phyloP scores from a whole-genome alignment of 257 asterid species.

The Scutellaria minor region DNA sequence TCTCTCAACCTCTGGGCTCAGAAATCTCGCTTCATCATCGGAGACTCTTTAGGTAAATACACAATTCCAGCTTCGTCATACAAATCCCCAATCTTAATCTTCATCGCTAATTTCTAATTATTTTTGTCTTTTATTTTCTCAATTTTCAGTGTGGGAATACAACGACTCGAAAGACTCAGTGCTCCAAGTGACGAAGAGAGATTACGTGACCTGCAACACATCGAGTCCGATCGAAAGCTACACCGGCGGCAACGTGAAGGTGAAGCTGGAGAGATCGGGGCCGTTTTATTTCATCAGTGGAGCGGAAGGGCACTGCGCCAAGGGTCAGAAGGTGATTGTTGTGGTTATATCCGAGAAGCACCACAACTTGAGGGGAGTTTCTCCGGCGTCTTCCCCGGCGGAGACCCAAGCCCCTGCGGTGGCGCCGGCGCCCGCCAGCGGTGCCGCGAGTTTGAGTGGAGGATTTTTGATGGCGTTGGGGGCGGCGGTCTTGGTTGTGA shows the following conservation, averaged over 20 bases:
- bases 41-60: slow-evolving; percentile 69
- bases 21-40: slow-evolving; percentile 63
- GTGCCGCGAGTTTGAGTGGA: slow-evolving; percentile 41
- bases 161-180: slow-evolving; percentile 65
- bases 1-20: slow-evolving; percentile 77
- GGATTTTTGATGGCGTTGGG: slow-evolving; percentile 37
- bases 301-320: slow-evolving; percentile 60
- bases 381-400: slow-evolving; percentile 77
- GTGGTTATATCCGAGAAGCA: slow-evolving; percentile 70
- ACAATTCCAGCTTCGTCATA: neutral
- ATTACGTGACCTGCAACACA: slow-evolving; percentile 73
- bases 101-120: neutral
- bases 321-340: slow-evolving; percentile 75
- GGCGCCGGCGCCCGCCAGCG: slow-evolving; percentile 68
- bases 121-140: neutral
- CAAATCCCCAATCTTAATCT: neutral
- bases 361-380: slow-evolving; percentile 29
- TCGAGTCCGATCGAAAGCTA: slow-evolving; percentile 57
- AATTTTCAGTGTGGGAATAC: slow-evolving; percentile 60
- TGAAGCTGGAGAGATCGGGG: slow-evolving; percentile 68
- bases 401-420: slow-evolving; percentile 49
- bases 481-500: slow-evolving; percentile 33
- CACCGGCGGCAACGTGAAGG: slow-evolving; percentile 55
- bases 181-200: slow-evolving; percentile 60
- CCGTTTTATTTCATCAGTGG: slow-evolving; percentile 86